Base-by-base conservation (phyloP, 1,139 yeast species). In the Pichia sp. region DNA sequence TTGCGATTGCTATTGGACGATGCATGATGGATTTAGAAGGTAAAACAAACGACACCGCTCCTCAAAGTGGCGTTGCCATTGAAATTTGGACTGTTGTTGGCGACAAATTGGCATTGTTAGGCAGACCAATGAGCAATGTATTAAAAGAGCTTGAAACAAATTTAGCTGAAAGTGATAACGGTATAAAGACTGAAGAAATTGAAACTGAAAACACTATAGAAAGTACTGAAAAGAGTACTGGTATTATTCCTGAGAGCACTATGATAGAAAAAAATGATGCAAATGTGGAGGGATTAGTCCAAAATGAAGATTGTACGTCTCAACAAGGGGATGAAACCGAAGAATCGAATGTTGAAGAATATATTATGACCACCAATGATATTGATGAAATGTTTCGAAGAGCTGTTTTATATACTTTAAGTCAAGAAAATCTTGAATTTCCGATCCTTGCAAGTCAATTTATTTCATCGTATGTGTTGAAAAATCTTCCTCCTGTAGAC, bases 361-460 rank as follows among this genome's bases (percentile, higher is more conserved):
- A 67, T 7, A 63, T 67, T 8, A 66, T 85, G n/a, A 65, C 77
- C 0, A 68, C 76, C 0, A 84, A 80, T 44, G 96, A 89, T 53
- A 69, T 87, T n/a, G 97, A 92, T 61, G 75, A 82, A 47, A 80
- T 87, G 53, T 86, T 88, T 62, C 69, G 76, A 36, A 71, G 85
- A 53, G 77, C 96, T 0, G 68, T 87, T 22, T 65, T 84, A 24
- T 90, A 86, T 61, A 75, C 92, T 0, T 70, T 88, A 42, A 77
- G 81, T 38, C 72, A 74, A 37, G 84, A 81, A 40, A 67, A 72
- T 7, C 66, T 85, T 15, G 77, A 71, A 16, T 58, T 77, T 2
- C 94, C 95, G 2, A 70, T 85, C 2, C 69, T 74, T 4, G 73
- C 95, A 2, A 87, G 97, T 0, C 77, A 74, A 16, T 85, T 92